A percentile compares a stretch with the other conserved stretches of the same genome.
phyloP scores from a whole-genome alignment of 1,284 basidiomycete genomes.

The Chalciporus sp. region DNA sequence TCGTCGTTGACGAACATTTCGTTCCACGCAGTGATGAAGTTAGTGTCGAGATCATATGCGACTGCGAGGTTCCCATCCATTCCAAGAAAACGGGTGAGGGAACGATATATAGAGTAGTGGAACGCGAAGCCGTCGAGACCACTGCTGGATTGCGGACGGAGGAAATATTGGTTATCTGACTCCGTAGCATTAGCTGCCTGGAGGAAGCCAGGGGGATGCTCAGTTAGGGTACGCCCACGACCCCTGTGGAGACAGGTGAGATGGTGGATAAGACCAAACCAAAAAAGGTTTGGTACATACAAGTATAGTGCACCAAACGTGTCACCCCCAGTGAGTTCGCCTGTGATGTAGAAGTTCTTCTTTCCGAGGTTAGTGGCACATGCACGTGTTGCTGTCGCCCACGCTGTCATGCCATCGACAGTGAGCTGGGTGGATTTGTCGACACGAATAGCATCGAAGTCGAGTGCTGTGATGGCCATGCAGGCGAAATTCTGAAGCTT shows the following conservation, averaged over 20 bases:
- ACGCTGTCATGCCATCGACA: conserved; percentile 74
- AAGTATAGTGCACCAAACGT: conserved; percentile 85
- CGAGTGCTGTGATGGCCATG: conserved; percentile 82
- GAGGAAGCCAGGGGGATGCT: conserved; percentile 66
- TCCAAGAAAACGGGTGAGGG: conserved; percentile 81
- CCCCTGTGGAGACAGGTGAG: conserved; percentile 50
- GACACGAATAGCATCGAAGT: conserved; percentile 91
- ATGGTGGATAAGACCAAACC: neutral
- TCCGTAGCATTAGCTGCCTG: conserved; percentile 67
- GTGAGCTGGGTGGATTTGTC: conserved; percentile 93
- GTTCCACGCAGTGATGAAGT: conserved; percentile 88
- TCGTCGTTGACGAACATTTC: conserved; percentile 88
- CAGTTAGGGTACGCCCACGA: conserved; percentile 79
- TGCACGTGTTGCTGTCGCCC: conserved; percentile 71
- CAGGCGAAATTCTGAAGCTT: conserved; percentile 81
- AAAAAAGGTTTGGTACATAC: conserved; percentile 43
- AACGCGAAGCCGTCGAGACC: conserved; percentile 82
- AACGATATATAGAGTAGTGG: conserved; percentile 91
- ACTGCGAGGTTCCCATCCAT: conserved; percentile 93
- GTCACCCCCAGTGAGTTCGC: conserved; percentile 94
- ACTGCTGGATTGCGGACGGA: conserved; percentile 63
- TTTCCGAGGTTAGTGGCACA: conserved; percentile 78
- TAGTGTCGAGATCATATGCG: conserved; percentile 78
- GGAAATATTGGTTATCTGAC: conserved; percentile 70
- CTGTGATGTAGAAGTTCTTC: conserved; percentile 85